Base-by-base conservation (phyloP, 2,329 filamentous ascomycete genomes). In the Pseudopithomyces chartarum region DNA sequence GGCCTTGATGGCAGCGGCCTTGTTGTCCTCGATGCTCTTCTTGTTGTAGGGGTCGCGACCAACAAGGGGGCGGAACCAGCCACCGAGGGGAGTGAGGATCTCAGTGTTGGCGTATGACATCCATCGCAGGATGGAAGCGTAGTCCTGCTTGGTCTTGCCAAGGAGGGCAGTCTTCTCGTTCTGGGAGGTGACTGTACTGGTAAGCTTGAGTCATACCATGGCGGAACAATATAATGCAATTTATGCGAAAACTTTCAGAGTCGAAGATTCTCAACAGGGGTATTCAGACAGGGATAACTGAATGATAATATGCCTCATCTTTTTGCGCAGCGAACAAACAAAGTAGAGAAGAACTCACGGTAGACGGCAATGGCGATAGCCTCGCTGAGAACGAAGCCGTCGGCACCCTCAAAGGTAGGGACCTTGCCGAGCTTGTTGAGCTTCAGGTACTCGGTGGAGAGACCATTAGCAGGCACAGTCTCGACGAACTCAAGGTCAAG, bases 71-170 rank as follows among this genome's bases (percentile, higher is more conserved):
- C 85, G 85, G 87, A 90, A 95, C 91, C 92, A 97, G 77, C 79
- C 84, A 80, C 84, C 88, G 67, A 98, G 81, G 65, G 81, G 78
- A 64, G 86, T 78, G 67, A 97, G 84, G 73, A 97, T 78, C 84
- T 99, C 94, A 59, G 81, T 78, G 88, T 98, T 99, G 87, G 90
- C 90, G 82, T 89, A 98, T 66, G 94, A 98, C 89, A 97, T 88
- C 95, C 95, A 99, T 82, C 90, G 91, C 78, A 99, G 85, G 80
- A 99, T 99, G 69, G 93, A 93, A 72, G 95, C 95, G 81, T 98
- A 92, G 88, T 99, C 95, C 85, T 99, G 94, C 90, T 99, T 99
- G 83, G 93, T 99, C 90, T 98, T 98, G 77, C 95, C 95, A 73
- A 99, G 88, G 67, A 99, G 92, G 70, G 92, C 96, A 73, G 95